Conservation (phyloP, 1,284 basidiomycete species). For the Marasmius sp. region DNA sequence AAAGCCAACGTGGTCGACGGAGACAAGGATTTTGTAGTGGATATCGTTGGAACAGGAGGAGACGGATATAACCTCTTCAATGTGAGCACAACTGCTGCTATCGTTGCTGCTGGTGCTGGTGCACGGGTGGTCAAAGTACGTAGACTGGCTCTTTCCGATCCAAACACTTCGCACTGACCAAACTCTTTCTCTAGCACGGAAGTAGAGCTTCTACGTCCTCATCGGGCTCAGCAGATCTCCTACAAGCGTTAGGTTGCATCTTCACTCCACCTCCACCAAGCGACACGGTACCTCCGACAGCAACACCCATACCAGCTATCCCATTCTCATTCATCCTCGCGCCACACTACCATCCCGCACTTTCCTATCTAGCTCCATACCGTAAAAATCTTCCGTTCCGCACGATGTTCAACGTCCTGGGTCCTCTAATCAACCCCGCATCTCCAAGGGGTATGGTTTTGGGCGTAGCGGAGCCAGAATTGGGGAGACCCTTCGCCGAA, state of each 20-base stretch:
- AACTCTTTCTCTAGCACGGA: slow-evolving; percentile 68
- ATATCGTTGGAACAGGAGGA: slow-evolving; percentile 77
- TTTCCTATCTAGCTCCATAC: slow-evolving; percentile 84
- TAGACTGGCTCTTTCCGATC: background rate
- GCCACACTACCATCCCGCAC: slow-evolving; percentile 31
- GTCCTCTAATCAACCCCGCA: slow-evolving; percentile 94
- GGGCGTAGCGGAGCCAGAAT: slow-evolving; percentile 82
- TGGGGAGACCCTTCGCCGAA: slow-evolving; percentile 86
- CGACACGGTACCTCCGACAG: background rate
- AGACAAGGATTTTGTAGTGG: slow-evolving; percentile 68
- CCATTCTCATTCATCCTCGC: slow-evolving; percentile 8
- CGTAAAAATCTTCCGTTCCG: slow-evolving; percentile 90
- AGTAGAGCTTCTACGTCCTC: slow-evolving; percentile 92
- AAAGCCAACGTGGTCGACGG: slow-evolving; percentile 56
- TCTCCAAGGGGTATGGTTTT: slow-evolving; percentile 85
- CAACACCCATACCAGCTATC: slow-evolving; percentile 11
- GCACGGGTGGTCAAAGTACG: slow-evolving; percentile 89
- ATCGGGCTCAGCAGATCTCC: slow-evolving; percentile 92
- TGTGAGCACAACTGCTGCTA: slow-evolving; percentile 92
- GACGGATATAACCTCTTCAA: slow-evolving; percentile 98
- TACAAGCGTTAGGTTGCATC: slow-evolving; percentile 83
- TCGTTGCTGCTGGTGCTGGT: slow-evolving; percentile 94
- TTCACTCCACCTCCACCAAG: slow-evolving; percentile 65
- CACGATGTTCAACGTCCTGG: slow-evolving; percentile 96
- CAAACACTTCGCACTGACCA: slow-evolving; percentile 7